Evolutionary conservation across 2,329 filamentous ascomycete genomes (phyloP), one percentile per base, ranked within the genome.

Genomic region (Clonostachys rosea): DNA sequence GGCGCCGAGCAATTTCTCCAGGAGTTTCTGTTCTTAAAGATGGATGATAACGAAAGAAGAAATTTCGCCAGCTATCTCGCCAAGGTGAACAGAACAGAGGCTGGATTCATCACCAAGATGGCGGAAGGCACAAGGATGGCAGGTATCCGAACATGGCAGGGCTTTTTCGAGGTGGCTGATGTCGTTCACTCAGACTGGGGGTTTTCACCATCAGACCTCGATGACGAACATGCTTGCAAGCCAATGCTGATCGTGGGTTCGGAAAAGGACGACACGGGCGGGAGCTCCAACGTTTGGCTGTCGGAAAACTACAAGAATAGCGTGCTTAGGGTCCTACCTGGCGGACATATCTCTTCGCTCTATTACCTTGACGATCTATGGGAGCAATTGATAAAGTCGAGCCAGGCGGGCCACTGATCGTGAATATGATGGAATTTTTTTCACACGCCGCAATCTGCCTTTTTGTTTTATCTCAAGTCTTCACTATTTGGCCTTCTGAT

Each of bases 151-250:
- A 47, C 11, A 51, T 59, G 55, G 54, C 54, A 55, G 24, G 56
- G 55, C 7, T 59, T 57, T 24, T 50, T 55, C 43, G 54, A 59
- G 18, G 54, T 55, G 34, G 49, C 53, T 2, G 55, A 56, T 40
- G 52, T 56, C 20, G 47, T 59, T 17, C 52, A 55, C 46, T 51
- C 53, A 2, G 54, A 57, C 33, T 57, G 56, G 55, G 56, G 55
- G 3, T 56, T 56, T 37, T 7, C 42, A n/a, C 52, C 54, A 4
- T 36, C 40, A 3, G 37, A 39, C 17, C 42, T 58, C 2, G 54
- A 56, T 20, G 45, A 49, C 3, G 44, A 51, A 7, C 54, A 55
- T 37, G 49, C 48, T 5, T 46, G 43, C 4, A 56, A 54, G 46
- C 50, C 53, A 1, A 30, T 57, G 37, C 30, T 59, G 8, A 45